Base-by-base conservation (phyloP, 257 asterid genomes). In the Gynochthodes officinalis region DNA sequence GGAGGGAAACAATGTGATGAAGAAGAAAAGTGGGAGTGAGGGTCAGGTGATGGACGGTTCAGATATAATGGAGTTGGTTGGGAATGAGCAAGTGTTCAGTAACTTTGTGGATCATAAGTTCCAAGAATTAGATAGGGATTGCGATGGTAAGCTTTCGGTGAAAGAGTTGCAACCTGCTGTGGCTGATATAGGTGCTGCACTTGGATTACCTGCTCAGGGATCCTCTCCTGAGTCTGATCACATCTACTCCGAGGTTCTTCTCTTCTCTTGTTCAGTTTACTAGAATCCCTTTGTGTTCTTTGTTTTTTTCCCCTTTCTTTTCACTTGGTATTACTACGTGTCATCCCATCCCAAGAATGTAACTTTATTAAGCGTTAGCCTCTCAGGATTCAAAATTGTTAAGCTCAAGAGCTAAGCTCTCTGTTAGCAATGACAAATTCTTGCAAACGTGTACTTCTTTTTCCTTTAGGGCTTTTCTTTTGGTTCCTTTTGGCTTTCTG, bases 11-110 rank as follows among this genome's bases (percentile, higher is more conserved):
- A 69, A 39, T 65, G 81, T 72, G 75, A 77, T 65, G 79, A 76
- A 58, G 77, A 62, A 61, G 78, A 77, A 82, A 75, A 70, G 86
- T 61, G 48, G 78, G 15, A 72, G 80, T 25, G 66, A 80, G 33
- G 64, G 70, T 48, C 64, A 71, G 84, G 93, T 88, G 77, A 71
- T 94, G 95, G 99, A 94, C 91, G 98, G 99, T 78, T 91, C 99
- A 48, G 89, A 88, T 82, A 86, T 89, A 88, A 88, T 86, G 93
- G 83, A 90, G 96, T 86, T 94, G 79, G 99, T 94, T 84, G 97
- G 86, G 79, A 88, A 91, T 71, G 89, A 89, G 83, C 71, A 77
- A 46, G 99, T 87, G 32, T 91, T 88, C 62, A 86, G 84, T 75
- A 84, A 78, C 67, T 94, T 87, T 53, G 97, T 91, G 32, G 90